Conservation (phyloP, 176 grass and related monocot genomes). For the Bothriochloa decipiens region DNA sequence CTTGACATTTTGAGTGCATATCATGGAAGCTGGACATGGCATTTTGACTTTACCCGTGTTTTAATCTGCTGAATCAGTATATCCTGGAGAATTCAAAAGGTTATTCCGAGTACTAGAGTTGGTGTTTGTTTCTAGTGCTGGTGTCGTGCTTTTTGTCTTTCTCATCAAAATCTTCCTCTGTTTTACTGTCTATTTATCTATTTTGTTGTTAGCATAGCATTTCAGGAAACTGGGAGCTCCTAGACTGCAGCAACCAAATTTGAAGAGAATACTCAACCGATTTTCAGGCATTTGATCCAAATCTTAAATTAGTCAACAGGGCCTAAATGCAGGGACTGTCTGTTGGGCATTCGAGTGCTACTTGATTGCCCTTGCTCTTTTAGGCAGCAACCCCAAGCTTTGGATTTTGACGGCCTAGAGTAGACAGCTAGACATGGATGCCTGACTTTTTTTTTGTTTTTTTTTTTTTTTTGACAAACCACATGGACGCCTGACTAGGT, state of each 20-base stretch:
- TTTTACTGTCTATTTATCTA: neutral
- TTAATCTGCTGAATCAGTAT: constrained; percentile 30
- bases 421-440: too few relatives aligned
- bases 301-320: neutral
- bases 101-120: neutral
- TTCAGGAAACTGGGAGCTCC: neutral
- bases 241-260: neutral
- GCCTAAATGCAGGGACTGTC: neutral
- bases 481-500: too few relatives aligned
- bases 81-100: neutral
- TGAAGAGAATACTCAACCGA: neutral
- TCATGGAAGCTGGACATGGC: neutral
- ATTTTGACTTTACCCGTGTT: constrained; percentile 14
- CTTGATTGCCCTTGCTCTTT: too few relatives aligned
- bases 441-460: too few relatives aligned
- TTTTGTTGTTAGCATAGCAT: neutral
- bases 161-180: neutral
- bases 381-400: too few relatives aligned
- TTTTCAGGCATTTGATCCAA: neutral
- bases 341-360: too few relatives aligned
- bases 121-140: neutral
- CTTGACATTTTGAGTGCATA: neutral
- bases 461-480: too few relatives aligned
- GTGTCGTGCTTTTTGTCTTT: neutral
- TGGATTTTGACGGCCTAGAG: too few relatives aligned